Evolutionary conservation across 306 rosid species (phyloP), one percentile per base, ranked within the genome.

Genomic region (Sophora flavescens): DNA sequence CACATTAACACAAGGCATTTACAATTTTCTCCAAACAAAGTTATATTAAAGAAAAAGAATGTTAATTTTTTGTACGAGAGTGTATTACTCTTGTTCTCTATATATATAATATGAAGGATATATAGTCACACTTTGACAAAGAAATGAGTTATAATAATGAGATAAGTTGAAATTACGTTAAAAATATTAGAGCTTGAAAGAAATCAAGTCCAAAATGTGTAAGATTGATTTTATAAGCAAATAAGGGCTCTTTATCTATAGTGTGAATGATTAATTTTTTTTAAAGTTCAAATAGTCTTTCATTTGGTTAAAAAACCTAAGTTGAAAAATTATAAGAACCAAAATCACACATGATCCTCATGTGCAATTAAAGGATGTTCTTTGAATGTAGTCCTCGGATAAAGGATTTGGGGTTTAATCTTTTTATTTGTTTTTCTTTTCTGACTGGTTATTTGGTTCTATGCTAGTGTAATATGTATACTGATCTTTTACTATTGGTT

Each of bases 1-100:
- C 72, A 76, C 56, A 62, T 33, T 15, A n/a, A 50, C 84, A 74
- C 80, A 35, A 58, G 1, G 32, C 60, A 12, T 54, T 45, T 6
- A 30, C 69, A 16, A 26, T 0, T 66, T 74, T 66, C 58, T 17
- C 63, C 28, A 5, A 18, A 59, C 38, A 30, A 54, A 28, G 13
- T 45, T 28, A 0, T 63, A 12, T 1, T 14, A 4, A 18, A 57
- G 0, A n/a, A 4, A 26, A 6, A 39, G 6, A 30, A 22, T 16
- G 8, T 4, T 32, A 30, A 30, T 45, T 39, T 72, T 79, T 63
- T 17, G 6, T 15, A 15, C 22, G 32, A 38, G 4, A 59, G n/a
- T 54, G 26, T 22, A 39, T 38, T 28, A n/a, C 68, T 60, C 16
- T 66, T 26, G 16, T 8, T 13, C 36, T 18, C 7, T 42, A 28